phyloP scores from a whole-genome alignment of 208 protist species.

The Strigomonas culicis region DNA sequence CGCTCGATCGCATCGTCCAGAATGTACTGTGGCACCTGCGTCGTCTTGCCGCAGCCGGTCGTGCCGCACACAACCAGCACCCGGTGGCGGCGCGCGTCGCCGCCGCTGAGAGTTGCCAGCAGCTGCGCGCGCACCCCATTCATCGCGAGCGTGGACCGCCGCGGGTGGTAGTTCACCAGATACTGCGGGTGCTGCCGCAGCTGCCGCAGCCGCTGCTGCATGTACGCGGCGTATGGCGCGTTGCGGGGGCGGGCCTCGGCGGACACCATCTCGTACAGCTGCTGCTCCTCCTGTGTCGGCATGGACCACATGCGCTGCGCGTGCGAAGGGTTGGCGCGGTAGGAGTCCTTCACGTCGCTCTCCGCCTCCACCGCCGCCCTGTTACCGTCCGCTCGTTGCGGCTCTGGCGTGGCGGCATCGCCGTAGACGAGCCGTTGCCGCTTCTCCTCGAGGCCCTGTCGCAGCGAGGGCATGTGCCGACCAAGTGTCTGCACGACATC shows the following conservation, averaged over 20 bases:
- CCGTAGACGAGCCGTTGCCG: too few species aligned
- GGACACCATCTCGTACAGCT: conserved; percentile 12
- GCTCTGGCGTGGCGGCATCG: too few species aligned
- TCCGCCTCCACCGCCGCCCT: not conserved
- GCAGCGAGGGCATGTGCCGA: not conserved
- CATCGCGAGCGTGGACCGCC: conserved; percentile 70
- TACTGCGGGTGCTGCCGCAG: conserved; percentile 49
- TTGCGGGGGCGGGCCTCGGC: conserved; percentile 17
- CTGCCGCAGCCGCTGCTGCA: conserved; percentile 29
- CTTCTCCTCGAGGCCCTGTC: too few species aligned
- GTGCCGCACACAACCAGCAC: conserved; percentile 87
- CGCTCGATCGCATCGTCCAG: conserved; percentile 71
- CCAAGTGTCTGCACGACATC: conserved; percentile 10
- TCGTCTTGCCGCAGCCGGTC: conserved; percentile 91
- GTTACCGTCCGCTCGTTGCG: too few species aligned
- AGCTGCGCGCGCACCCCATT: conserved; percentile 32
- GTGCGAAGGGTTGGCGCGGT: too few species aligned
- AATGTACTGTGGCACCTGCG: conserved; percentile 92
- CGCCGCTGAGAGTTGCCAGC: conserved; percentile 38
- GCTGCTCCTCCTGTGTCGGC: conserved; percentile 12
- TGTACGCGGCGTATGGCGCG: conserved; percentile 23
- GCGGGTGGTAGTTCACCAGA: conserved; percentile 41
- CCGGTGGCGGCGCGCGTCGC: conserved; percentile 50
- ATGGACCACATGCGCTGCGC: too few species aligned
- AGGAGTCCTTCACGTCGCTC: not conserved